Conservation (phyloP, 768 basidiomycete species). For the Ramaria sp. region DNA sequence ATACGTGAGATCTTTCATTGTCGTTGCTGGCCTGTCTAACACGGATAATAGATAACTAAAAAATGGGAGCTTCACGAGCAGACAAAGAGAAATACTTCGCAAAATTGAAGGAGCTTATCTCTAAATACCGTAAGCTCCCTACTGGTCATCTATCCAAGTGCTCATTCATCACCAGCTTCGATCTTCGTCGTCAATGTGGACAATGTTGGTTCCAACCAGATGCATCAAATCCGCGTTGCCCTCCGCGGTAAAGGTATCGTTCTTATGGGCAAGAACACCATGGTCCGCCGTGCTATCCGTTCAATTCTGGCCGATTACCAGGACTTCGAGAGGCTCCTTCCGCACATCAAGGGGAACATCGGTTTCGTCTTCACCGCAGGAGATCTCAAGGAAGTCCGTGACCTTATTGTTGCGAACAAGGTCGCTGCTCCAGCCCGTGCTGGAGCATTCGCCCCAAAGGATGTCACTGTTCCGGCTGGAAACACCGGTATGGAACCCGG, state of each 20-base stretch:
- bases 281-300: constrained; percentile 97
- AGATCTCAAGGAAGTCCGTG: constrained; percentile 93
- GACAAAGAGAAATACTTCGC: constrained; percentile 87
- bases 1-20: constrained; percentile 6
- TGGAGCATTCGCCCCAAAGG: constrained; percentile 87
- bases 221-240: constrained; percentile 93
- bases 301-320: constrained; percentile 83
- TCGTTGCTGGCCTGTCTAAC: not conserved
- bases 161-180: constrained; percentile 49
- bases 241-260: constrained; percentile 96
- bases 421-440: constrained; percentile 98
- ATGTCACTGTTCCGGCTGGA: constrained; percentile 85
- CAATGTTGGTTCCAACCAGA: constrained; percentile 99
- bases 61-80: constrained; percentile 87
- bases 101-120: constrained; percentile 89
- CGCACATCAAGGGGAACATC: constrained; percentile 93
- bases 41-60: constrained; percentile 15
- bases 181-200: constrained; percentile 99
- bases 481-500: constrained; percentile 99
- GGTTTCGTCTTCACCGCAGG: constrained; percentile 94
- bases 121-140: constrained; percentile 69
- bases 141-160: not conserved
- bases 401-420: constrained; percentile 91
- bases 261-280: constrained; percentile 99
- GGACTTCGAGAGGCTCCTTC: constrained; percentile 93